Evolutionary conservation across 176 grass and related monocot species (phyloP).

Genomic region (Carex parvula): DNA sequence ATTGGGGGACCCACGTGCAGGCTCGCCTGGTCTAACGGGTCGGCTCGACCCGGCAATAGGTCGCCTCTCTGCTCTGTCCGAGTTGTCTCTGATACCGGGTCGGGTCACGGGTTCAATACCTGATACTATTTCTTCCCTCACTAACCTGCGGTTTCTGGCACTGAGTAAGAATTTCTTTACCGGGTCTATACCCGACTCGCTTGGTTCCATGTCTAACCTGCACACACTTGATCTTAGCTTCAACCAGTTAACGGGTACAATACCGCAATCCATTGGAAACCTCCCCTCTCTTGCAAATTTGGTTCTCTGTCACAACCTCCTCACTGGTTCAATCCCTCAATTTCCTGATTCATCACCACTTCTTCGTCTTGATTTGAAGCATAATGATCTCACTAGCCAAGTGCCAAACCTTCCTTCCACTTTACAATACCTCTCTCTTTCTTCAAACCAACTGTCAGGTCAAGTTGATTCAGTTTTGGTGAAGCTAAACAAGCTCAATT

Average conservation of each 20-base stretch:
- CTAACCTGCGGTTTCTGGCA: slow-evolving; percentile 67
- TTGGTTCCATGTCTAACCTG: slow-evolving; percentile 55
- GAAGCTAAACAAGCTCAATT: slow-evolving; percentile 51
- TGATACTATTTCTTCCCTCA: slow-evolving; percentile 36
- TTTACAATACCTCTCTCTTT: slow-evolving; percentile 75
- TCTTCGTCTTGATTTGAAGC: slow-evolving; percentile 76
- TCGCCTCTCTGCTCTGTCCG: slow-evolving; percentile 52
- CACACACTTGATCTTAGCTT: slow-evolving; percentile 93
- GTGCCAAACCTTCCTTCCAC: slow-evolving; percentile 43
- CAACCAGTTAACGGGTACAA: slow-evolving; percentile 65
- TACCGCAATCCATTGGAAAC: slow-evolving; percentile 47
- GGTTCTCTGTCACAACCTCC: slow-evolving; percentile 81
- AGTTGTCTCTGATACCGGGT: slow-evolving; percentile 81
- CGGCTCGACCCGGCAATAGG: slow-evolving; percentile 63
- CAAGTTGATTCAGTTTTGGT: slow-evolving; percentile 44
- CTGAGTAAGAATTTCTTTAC: slow-evolving; percentile 94
- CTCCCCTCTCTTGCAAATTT: slow-evolving; percentile 63
- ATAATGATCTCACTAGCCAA: slow-evolving; percentile 54
- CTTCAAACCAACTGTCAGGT: slow-evolving; percentile 53
- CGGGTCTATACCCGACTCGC: slow-evolving; percentile 46
- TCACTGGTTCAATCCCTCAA: slow-evolving; percentile 52
- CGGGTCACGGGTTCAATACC: slow-evolving; percentile 67
- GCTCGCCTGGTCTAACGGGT: slow-evolving; percentile 67
- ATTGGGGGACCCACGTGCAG: slow-evolving; percentile 76
- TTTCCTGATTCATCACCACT: slow-evolving; percentile 59